Evolutionary conservation across 345 rosid species (phyloP).

Genomic region (Eutrema japonicum): DNA sequence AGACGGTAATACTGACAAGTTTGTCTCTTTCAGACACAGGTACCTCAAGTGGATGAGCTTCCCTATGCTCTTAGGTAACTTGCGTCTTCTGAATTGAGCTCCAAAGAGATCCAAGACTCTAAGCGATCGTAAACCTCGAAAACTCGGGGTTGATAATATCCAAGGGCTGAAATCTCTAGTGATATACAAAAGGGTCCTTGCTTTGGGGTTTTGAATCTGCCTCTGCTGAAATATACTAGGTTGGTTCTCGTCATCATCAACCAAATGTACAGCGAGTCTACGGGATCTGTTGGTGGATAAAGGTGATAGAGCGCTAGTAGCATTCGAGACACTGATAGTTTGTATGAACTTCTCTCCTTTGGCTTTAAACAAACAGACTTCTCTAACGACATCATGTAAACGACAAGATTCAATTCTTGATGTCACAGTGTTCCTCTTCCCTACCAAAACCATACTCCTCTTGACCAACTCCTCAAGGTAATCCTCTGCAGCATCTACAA

Average conservation of each 20-base stretch:
- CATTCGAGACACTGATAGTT: background rate
- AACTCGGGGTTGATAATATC: slow-evolving; percentile 32
- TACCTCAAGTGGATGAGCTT: slow-evolving; percentile 47
- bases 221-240: slow-evolving; percentile 36
- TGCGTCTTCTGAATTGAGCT: slow-evolving; percentile 26
- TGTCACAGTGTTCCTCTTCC: slow-evolving; percentile 31
- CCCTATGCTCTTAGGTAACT: slow-evolving; percentile 41
- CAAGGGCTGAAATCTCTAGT: slow-evolving; percentile 39
- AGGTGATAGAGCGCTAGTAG: background rate
- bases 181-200: slow-evolving; percentile 30
- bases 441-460: slow-evolving; percentile 48
- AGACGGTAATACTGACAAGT: slow-evolving; percentile 29
- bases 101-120: slow-evolving; percentile 50
- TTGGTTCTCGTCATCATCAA: slow-evolving; percentile 29
- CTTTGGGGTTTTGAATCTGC: slow-evolving; percentile 24
- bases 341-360: slow-evolving; percentile 33
- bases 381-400: slow-evolving; percentile 40
- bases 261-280: slow-evolving; percentile 42
- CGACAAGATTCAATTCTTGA: slow-evolving; percentile 31
- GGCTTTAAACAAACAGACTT: slow-evolving; percentile 37
- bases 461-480: slow-evolving; percentile 39
- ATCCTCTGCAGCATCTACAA: slow-evolving; percentile 40
- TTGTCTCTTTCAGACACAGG: slow-evolving; percentile 32
- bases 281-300: slow-evolving; percentile 28
- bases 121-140: slow-evolving; percentile 35